Percentiles rank a stretch among this genome's conserved stretches.
phyloP scores from a whole-genome alignment of 2,329 filamentous ascomycete genomes.

The Colletotrichum sp. region DNA sequence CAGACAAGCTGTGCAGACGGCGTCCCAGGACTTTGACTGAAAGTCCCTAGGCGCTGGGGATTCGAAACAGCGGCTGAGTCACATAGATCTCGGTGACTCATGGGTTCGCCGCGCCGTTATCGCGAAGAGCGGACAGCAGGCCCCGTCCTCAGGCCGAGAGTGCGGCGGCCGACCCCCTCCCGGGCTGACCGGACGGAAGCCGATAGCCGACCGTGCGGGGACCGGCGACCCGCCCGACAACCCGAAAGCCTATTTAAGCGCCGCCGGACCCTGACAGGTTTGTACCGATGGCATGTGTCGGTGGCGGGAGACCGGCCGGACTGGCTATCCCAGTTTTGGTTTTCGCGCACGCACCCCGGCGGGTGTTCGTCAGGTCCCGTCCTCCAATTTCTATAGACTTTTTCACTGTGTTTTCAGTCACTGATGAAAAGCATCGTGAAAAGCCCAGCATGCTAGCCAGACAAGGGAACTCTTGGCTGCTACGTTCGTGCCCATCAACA shows the following conservation, averaged over 20 bases:
- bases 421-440: background rate
- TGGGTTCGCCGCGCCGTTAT: background rate
- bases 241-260: background rate
- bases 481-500: background rate
- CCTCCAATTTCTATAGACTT: background rate
- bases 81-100: background rate
- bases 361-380: slow-evolving; percentile 1
- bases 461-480: background rate
- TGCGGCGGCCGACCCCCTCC: background rate
- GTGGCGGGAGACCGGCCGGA: background rate
- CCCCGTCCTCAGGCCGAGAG: background rate
- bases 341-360: background rate
- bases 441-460: background rate
- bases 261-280: background rate
- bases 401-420: background rate
- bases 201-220: slow-evolving; percentile 10
- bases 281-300: background rate
- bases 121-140: background rate
- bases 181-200: background rate
- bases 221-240: slow-evolving; percentile 4
- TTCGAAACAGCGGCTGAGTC: background rate
- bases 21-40: background rate
- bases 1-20: background rate
- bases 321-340: background rate
- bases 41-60: background rate